Evolutionary conservation across 2,329 filamentous ascomycete species (phyloP).

Genomic region (Pyrenochaeta sp.): DNA sequence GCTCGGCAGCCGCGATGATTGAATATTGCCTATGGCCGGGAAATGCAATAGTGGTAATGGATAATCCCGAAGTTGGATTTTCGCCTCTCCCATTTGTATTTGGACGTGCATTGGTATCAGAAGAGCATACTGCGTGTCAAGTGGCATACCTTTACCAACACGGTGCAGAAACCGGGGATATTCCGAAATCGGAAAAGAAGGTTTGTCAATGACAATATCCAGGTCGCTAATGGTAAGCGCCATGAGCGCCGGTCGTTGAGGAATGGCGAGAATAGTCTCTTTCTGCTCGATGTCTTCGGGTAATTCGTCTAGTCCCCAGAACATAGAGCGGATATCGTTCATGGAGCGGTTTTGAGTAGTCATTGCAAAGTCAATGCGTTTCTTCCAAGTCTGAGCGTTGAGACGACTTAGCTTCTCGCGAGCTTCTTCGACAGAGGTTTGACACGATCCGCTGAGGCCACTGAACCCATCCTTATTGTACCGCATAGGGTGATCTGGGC

Average conservation of each 20-base stretch:
- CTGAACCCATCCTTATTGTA: constrained; percentile 85
- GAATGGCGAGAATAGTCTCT: constrained; percentile 86
- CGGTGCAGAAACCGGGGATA: constrained; percentile 84
- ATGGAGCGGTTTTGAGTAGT: constrained; percentile 75
- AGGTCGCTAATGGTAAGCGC: constrained; percentile 82
- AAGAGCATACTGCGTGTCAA: constrained; percentile 88
- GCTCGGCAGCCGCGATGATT: constrained; percentile 81
- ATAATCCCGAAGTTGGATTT: constrained; percentile 89
- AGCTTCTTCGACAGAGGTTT: constrained; percentile 79
- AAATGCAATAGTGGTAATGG: constrained; percentile 92
- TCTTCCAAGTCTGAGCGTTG: constrained; percentile 92
- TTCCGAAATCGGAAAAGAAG: constrained; percentile 84
- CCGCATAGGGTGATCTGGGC: constrained; percentile 59
- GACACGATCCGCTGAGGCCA: constrained; percentile 74
- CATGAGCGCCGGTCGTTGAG: constrained; percentile 84
- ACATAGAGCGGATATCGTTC: constrained; percentile 78
- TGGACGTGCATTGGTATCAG: constrained; percentile 90
- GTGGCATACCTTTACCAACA: constrained; percentile 96
- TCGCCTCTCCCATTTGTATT: constrained; percentile 88
- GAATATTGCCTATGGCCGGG: constrained; percentile 79
- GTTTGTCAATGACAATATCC: constrained; percentile 87
- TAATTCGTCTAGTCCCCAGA: constrained; percentile 82
- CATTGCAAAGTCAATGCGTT: constrained; percentile 81
- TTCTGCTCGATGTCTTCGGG: constrained; percentile 83
- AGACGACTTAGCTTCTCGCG: constrained; percentile 77